Evolutionary conservation across 1,284 basidiomycete genomes (phyloP), one percentile per base, ranked within the genome.

Genomic region (Porogramme epimiltina): DNA sequence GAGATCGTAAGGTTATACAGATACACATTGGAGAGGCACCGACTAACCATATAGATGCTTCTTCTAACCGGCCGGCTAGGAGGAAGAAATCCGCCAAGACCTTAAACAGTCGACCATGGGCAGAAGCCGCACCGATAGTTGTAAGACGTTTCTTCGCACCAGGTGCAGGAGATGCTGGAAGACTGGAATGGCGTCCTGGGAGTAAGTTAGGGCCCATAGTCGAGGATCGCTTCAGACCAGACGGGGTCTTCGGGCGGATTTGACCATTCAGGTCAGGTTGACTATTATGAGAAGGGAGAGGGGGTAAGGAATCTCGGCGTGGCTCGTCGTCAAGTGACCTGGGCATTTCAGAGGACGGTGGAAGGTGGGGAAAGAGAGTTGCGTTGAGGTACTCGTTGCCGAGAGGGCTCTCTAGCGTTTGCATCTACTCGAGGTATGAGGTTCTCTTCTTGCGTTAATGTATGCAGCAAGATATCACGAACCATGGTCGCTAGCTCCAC

Each of bases 61-160:
- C 93, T 45, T 84, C 81, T 39, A 83, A 82, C 60, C 90, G 78
- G 16, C 95, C 95, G 9, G 91, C 81, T 19, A 97, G 73, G 23
- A 96, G 72, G 69, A 91, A 94, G 60, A 96, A 80, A 68, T 96
- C 93, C 0, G 85, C 95, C n/a, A 93, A 77, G 16, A 95, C 78
- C 71, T 95, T 97, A 69, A 85, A 88, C 40, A 95, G 75, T 51
- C 94, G 74, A 26, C 85, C 91, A 66, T 87, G 87, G 5, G 87
- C 85, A 4, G 85, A 87, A n/a, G 82, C 76, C 18, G 80, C 79
- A 25, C 85, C 86, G 47, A 89, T 79, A 16, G 76, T 74, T 55
- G 79, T 84, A 33, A 78, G 62, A 4, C 87, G 79, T 62, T 87
- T 89, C 66, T 81, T 86, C 11, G 70, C 64, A 5, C 73, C 59